Base-by-base conservation (phyloP, 2,329 filamentous ascomycete genomes). In the Calonectria pteridis region DNA sequence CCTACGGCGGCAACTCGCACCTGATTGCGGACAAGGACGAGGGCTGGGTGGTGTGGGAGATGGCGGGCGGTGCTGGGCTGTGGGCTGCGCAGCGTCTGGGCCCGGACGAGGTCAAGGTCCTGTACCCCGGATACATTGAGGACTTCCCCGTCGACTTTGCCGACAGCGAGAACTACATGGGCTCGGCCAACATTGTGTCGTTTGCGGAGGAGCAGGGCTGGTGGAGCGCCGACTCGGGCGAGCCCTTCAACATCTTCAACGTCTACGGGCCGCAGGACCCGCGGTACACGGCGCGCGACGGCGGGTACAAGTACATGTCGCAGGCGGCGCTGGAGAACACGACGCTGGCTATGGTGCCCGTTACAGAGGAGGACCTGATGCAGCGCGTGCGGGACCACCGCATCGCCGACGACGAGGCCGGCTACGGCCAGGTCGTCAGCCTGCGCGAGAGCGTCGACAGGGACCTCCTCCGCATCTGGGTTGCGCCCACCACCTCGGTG, bases 241-340 rank as follows among this genome's bases (percentile, higher is more conserved):
- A 79, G 10, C 65, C 76, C 0, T 79, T 79, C 69, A 79, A 79
- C 31, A 79, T 79, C 20, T 79, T 79, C 5, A 50, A 79, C 2
- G 66, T 72, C 0, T 79, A 79, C 16, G 77, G 77, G 0, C 77
- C 77, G 0, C 77, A 79, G 7, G 77, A 79, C 1, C 72, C 77
- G 28, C 71, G 63, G 1, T 76, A 79, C 31, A 79, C 77, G 23
- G 77, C 77, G 0, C 77, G 77, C 0, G 76, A 78, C 3, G 77
- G 77, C 28, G 77, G 77, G 2, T 79, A 79, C 63, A 79, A 79
- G 9, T 79, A 78, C 50, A 79, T 79, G 77, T 79, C 77, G 0
- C 77, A 79, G 23, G 77, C 77, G 0, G 77, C 76, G 6, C 29
- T 79, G 0, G 78, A 79, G 11, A 77, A 79, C 0, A 76, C 78